phyloP scores from a whole-genome alignment of 169 alveolate species.

The Plasmodium reichenowi region DNA sequence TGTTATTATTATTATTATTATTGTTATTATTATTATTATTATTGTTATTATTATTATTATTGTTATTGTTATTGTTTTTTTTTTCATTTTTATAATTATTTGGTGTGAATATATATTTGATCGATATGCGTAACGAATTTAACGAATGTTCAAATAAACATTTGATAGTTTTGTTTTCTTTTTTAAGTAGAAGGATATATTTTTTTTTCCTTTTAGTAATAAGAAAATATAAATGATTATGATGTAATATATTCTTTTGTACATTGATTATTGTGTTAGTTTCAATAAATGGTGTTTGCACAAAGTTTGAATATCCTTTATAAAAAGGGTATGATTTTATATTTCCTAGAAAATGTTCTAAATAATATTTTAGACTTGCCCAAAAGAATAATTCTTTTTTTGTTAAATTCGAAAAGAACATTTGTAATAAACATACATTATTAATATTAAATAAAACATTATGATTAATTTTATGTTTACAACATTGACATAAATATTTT shows the following conservation, averaged over 20 bases:
- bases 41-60: too few relatives aligned
- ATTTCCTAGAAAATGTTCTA: constrained; percentile 46
- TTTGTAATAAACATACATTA: constrained; percentile 55
- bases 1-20: too few relatives aligned
- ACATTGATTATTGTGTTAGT: not conserved
- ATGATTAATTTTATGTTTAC: not conserved
- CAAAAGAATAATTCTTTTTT: constrained; percentile 39
- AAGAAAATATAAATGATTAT: not conserved
- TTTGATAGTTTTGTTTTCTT: constrained; percentile 46
- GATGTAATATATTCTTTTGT: not conserved
- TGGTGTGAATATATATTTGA: constrained; percentile 34
- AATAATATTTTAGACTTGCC: constrained; percentile 22
- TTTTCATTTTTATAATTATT: not conserved
- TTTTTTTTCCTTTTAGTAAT: constrained; percentile 42
- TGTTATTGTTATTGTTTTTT: too few relatives aligned
- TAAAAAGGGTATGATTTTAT: constrained; percentile 16
- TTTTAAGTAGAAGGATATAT: constrained; percentile 15
- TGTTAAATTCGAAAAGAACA: constrained; percentile 59
- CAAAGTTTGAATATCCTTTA: constrained; percentile 26
- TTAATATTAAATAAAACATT: not conserved
- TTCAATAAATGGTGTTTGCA: constrained; percentile 56
- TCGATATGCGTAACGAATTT: constrained; percentile 62
- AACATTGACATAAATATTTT: constrained; percentile 44
- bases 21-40: too few relatives aligned
- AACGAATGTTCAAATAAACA: constrained; percentile 60